phyloP scores from a whole-genome alignment of 768 basidiomycete genomes.

The Cyclocybe aegerita region DNA sequence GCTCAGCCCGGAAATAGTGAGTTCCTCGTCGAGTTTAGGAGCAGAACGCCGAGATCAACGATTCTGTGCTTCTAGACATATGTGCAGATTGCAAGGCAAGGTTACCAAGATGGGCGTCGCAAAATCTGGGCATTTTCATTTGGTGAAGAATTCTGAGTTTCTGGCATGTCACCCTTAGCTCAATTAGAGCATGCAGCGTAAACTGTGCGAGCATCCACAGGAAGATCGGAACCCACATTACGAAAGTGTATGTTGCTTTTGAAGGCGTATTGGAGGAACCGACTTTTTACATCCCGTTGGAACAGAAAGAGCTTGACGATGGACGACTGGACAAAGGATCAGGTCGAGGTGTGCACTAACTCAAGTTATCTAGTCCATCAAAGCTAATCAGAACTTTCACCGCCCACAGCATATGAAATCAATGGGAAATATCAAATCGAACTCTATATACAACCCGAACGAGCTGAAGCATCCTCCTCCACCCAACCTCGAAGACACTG shows the following conservation, averaged over 20 bases:
- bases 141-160: constrained; percentile 47
- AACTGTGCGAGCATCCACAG: constrained; percentile 91
- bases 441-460: constrained; percentile 79
- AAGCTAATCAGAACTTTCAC: constrained; percentile 4
- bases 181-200: constrained; percentile 47
- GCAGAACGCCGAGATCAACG: constrained; percentile 2
- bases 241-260: constrained; percentile 74
- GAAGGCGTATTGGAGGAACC: not conserved
- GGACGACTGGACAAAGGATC: constrained; percentile 87
- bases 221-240: constrained; percentile 91
- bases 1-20: constrained; percentile 79
- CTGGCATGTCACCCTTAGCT: not conserved
- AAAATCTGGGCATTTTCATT: constrained; percentile 87
- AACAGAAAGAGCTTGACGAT: constrained; percentile 85
- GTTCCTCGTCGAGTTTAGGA: constrained; percentile 17
- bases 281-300: not conserved
- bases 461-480: constrained; percentile 82
- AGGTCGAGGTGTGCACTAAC: constrained; percentile 66
- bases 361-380: constrained; percentile 8
- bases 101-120: constrained; percentile 85
- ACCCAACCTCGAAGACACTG: constrained; percentile 71
- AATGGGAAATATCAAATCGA: constrained; percentile 82
- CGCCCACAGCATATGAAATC: constrained; percentile 65
- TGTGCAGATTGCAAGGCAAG: constrained; percentile 94
- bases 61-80: constrained; percentile 47